phyloP scores from a whole-genome alignment of 345 rosid genomes.

The Populus deltoides region DNA sequence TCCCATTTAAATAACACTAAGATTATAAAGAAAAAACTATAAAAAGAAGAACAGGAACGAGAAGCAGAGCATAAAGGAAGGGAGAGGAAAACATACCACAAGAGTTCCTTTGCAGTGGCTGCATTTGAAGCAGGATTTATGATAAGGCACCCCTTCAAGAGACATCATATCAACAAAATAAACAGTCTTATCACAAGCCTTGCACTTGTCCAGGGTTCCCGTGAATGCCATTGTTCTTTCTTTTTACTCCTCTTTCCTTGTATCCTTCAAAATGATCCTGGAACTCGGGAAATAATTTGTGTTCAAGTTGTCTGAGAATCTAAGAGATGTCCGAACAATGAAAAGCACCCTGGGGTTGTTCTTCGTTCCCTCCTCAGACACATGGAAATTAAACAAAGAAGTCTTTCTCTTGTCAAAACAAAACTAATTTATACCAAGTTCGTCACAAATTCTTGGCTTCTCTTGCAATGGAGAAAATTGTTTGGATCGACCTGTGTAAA shows the following conservation, averaged over 20 bases:
- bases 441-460: constrained; percentile 22
- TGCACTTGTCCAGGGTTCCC: constrained; percentile 90
- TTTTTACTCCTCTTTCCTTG: not conserved
- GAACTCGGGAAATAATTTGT: not conserved
- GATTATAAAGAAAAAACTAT: not conserved
- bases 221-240: constrained; percentile 63
- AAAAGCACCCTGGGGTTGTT: not conserved
- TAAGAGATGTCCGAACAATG: not conserved
- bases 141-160: constrained; percentile 81
- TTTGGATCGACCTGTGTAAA: constrained; percentile 6
- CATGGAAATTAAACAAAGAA: constrained; percentile 33
- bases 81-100: constrained; percentile 36
- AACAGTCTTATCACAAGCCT: constrained; percentile 85
- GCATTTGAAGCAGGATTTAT: constrained; percentile 87
- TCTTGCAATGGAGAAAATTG: constrained; percentile 25
- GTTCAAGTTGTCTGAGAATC: not conserved
- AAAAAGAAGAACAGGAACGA: not conserved
- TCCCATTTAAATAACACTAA: not conserved
- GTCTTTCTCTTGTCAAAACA: constrained; percentile 33
- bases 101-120: constrained; percentile 94
- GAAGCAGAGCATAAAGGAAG: not conserved
- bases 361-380: constrained; percentile 31
- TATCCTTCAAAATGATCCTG: not conserved
- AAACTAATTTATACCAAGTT: constrained; percentile 38
- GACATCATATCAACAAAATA: constrained; percentile 83